These are phyloP conservation scores for Blastocladiella emersonii DNA, from an alignment of 371 early-diverging fungal genomes.

Conservation along the genomic window DNA sequence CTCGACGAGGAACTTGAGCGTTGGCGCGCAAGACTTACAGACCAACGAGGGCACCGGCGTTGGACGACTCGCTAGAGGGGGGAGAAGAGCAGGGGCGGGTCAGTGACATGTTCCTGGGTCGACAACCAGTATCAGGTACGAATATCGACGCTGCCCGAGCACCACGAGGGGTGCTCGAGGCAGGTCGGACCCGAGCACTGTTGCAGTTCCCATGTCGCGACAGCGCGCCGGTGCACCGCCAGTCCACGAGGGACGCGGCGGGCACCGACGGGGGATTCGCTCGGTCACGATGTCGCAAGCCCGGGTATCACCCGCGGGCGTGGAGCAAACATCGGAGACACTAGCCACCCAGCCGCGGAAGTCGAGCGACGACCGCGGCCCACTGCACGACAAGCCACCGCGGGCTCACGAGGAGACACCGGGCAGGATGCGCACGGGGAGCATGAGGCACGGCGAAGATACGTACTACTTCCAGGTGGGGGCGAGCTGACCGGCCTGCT, in stretches of 20 bases:
- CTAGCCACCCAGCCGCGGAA: too few relatives aligned
- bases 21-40: neutral
- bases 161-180: neutral
- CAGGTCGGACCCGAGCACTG: slow-evolving; percentile 1
- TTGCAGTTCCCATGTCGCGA: neutral
- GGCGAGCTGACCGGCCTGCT: slow-evolving; percentile 91
- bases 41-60: slow-evolving; percentile 6
- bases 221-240: neutral
- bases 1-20: too few relatives aligned
- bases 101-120: neutral
- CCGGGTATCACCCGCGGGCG: too few relatives aligned
- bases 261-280: too few relatives aligned
- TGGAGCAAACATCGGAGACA: too few relatives aligned
- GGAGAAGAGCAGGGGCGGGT: neutral
- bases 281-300: too few relatives aligned
- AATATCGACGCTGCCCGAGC: neutral
- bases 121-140: neutral
- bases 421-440: neutral
- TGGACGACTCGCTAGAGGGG: slow-evolving; percentile 3
- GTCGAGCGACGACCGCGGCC: too few relatives aligned
- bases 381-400: too few relatives aligned
- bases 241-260: neutral
- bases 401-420: too few relatives aligned
- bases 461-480: slow-evolving; percentile 96
- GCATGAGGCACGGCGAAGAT: neutral